Base-by-base conservation (phyloP, 179 eudicot species). In the Corrigiola litoralis region DNA sequence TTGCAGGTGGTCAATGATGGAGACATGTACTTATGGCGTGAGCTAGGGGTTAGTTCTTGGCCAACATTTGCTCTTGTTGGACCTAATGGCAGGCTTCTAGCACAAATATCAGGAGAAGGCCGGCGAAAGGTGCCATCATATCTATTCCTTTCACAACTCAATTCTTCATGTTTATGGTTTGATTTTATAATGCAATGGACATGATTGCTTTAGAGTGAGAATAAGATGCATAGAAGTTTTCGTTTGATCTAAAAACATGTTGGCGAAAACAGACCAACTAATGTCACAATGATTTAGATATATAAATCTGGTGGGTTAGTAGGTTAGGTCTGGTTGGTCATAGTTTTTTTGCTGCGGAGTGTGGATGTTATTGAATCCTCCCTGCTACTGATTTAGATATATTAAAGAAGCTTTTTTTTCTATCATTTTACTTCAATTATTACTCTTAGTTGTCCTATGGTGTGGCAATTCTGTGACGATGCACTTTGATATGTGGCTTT, bases 1-100 rank as follows among this genome's bases (percentile, higher is more conserved):
- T 16, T 56, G 37, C 70, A 94, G 99, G 99, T 94, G 58, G 99
- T 94, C 64, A 94, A 94, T 86, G 99, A 94, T 66, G 99, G 97
- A 66, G 96, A 94, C 74, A 90, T 94, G 99, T 84, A 80, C 74
- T 73, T 94, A 66, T 94, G 99, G 99, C 77, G 96, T 71, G 96
- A 87, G 72, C 79, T 94, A 52, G 99, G 99, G 29, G 70, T 94
- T 41, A 90, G 76, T 79, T 94, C 99, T 61, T 94, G 99, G 99
- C 99, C 99, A 4, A 87, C 96, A 58, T 90, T 90, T 80, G 91
- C 88, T 63, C 61, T 94, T 73, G 81, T 94, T 64, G 91, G 91
- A 41, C 99, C 99, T 51, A 90, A 74, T 77, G 97, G 99, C 38
- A 86, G 76, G 76, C 78, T 94, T 76, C 51, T 94, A 59, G 96